Base-by-base conservation (phyloP, 148 eudicot species). In the Suaeda aralocaspica region DNA sequence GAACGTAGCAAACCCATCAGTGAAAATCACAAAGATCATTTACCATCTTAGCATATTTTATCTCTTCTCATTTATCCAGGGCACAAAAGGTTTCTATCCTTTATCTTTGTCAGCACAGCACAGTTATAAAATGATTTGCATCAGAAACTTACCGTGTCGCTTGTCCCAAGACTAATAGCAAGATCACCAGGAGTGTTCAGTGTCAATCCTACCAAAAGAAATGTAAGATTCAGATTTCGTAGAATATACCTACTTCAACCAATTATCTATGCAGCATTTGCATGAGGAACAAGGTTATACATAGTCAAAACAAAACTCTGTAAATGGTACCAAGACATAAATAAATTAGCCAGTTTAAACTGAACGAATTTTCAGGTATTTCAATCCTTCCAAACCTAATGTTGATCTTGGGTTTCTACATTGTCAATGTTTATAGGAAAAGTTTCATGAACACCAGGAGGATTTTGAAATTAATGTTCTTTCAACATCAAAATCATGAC, bases 101-200 rank as follows among this genome's bases (percentile, higher is more conserved):
- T n/a, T n/a, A n/a, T n/a, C 16, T 22, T 48, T 1, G 13, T n/a
- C 28, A 0, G 36, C 51, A 50, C 6, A 14, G 59, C 53, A 56
- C 42, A 49, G 59, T 30, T 51, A 70, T 9, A 21, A 77, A 66
- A 34, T 19, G 4, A 25, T 46, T 58, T 19, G 10, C 21, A 2
- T 56, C 2, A 67, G 44, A 15, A 46, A 88, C 95, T 88, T 70
- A 93, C 98, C 39, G 98, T 93, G 82, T 93, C 98, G 79, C 98
- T 93, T 30, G 98, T 93, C 59, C 98, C 98, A 61, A 90, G 95
- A 84, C 98, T 93, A 53, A 93, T 82, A 58, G 92, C 98, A 79
- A 93, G 88, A 77, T 93, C 98, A 62, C 98, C 98, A 25, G 92
- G 90, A 62, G 85, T 82, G 83, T 85, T 88, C 49, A 93, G 87